A percentile compares a stretch with the other conserved stretches of the same genome.
These are phyloP conservation scores for Oropetium thomaeum DNA, from an alignment of 176 grass and related monocot genomes.

Conservation along the genomic window DNA sequence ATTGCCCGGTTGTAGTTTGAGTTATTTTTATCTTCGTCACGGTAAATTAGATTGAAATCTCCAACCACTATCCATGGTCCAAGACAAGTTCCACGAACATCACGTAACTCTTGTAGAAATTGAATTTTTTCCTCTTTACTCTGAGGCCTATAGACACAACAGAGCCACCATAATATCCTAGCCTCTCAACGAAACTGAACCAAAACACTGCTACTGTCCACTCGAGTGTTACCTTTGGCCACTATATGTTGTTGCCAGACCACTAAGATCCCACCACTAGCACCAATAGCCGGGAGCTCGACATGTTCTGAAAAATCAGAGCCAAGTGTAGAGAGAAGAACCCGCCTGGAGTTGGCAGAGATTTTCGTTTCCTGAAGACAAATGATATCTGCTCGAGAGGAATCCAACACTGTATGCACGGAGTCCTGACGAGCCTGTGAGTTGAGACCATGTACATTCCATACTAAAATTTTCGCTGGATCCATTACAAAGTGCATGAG, in stretches of 20 bases:
- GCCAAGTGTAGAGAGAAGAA: not conserved
- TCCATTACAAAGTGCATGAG: not conserved
- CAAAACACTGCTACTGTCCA: not conserved
- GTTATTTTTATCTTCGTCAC: too few relatives aligned
- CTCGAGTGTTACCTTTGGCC: not conserved
- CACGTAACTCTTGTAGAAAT: too few relatives aligned
- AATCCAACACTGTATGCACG: not conserved
- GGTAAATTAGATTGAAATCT: too few relatives aligned
- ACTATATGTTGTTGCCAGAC: not conserved
- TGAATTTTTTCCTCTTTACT: too few relatives aligned
- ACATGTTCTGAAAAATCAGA: not conserved
- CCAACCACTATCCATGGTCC: too few relatives aligned
- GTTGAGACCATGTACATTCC: not conserved
- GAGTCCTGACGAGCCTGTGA: not conserved
- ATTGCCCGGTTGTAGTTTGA: too few relatives aligned
- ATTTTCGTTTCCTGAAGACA: not conserved
- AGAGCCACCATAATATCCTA: too few relatives aligned
- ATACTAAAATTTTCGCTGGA: not conserved
- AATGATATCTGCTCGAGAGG: not conserved
- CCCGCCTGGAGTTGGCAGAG: not conserved
- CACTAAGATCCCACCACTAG: not conserved
- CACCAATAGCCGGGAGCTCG: not conserved
- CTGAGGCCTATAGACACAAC: too few relatives aligned
- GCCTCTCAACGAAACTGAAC: too few relatives aligned
- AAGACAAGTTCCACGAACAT: too few relatives aligned